Base-by-base conservation (phyloP, 2,329 filamentous ascomycete genomes). In the Penicillium sp. region DNA sequence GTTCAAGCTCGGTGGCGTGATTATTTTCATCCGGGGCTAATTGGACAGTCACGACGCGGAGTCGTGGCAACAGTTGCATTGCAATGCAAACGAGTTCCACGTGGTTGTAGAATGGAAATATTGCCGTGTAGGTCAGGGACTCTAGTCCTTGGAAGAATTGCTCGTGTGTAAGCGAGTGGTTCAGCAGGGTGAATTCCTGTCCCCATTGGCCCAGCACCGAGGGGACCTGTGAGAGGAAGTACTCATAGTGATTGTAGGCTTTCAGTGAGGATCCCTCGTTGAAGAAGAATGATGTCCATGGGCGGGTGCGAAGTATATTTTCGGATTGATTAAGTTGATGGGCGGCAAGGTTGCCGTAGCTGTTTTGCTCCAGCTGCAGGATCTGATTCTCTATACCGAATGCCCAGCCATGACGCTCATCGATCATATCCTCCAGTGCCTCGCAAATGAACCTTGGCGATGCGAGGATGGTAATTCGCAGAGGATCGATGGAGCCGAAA, bases 261-360 rank as follows among this genome's bases (percentile, higher is more conserved):
- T 84, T 83, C n/a, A 90, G 83, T 4, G 87, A 91, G 0, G 89
- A 91, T 9, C 90, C 89, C 77, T 94, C 91, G 72, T 93, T 93
- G 65, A 92, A 85, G 1, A 85, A 79, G 0, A 92, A 70, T 19
- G 85, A 83, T 0, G 81, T 83, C 91, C 91, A 93, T 1, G 84
- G 84, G 1, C 85, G 83, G 44, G 56, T 59, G 35, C 50, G 54
- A 55, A 58, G 24, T 44, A 60, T 22, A 15, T 30, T 33, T n/a
- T 19, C 28, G 3, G 37, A 15, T 0, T 2, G 35, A 19, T 33
- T 22, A 3, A 38, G 26, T 15, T 19, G 53, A 35, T 47, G 13
- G 42, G 28, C 42, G n/a, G 28, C 3, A 3, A 37, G 12, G 13
- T 45, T 44, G 53, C 53, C 53, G 37, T 55, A 63, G 19, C 38